Conservation (phyloP, 495 filamentous ascomycete genomes). For the Tuber calosporum region DNA sequence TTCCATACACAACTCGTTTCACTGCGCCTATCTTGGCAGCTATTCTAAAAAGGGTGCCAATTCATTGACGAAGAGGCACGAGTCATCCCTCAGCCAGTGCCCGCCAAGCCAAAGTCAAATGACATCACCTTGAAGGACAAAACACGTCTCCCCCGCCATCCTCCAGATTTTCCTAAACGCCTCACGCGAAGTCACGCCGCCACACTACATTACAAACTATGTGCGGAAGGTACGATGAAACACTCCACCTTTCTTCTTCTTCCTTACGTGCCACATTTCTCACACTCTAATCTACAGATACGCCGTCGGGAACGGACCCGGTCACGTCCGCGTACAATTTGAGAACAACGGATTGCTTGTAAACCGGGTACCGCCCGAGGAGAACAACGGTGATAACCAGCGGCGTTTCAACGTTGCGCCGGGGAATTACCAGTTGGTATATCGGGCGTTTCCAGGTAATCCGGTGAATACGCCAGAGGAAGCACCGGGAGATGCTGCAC, state of each 20-base stretch:
- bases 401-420: conserved; percentile 92
- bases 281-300: conserved; percentile 20
- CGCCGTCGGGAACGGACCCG: conserved; percentile 47
- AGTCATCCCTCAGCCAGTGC: neutral
- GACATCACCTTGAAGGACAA: neutral
- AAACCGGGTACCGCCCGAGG: conserved; percentile 67
- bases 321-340: conserved; percentile 61
- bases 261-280: too few species aligned
- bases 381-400: conserved; percentile 50
- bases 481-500: conserved; percentile 12
- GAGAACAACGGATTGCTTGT: conserved; percentile 68
- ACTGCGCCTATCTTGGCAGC: too few species aligned
- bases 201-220: neutral
- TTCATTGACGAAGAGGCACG: neutral
- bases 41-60: neutral
- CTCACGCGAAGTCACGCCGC: neutral
- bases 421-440: conserved; percentile 75
- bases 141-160: neutral
- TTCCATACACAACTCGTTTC: neutral
- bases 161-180: neutral
- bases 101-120: neutral
- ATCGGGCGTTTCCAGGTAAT: conserved; percentile 65
- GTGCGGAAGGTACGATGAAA: conserved; percentile 17
- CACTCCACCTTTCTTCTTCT: neutral
- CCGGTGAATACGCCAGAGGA: conserved; percentile 45